Evolutionary conservation across 345 rosid genomes (phyloP), one percentile per base, ranked within the genome.

Genomic region (Murraya koenigii): DNA sequence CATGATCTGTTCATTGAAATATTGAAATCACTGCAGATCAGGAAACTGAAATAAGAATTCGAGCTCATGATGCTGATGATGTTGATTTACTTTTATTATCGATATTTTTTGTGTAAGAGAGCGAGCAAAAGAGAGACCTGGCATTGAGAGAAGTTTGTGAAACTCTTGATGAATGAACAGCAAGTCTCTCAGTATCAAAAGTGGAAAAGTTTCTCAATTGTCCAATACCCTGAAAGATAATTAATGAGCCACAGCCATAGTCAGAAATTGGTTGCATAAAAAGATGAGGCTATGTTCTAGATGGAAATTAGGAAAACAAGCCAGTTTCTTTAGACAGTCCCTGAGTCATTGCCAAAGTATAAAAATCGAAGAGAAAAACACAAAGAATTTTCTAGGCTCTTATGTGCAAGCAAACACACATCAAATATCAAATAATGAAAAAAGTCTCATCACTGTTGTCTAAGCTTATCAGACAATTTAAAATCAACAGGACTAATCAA

Each of bases 161-260:
- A 62, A 85, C 83, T 77, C 93, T 82, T 30, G 89, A 85, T 5
- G 93, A 90, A 79, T 85, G 91, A 81, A 84, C 78, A 22, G 84
- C 84, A 75, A 88, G 93, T 71, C 85, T 85, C 72, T 88, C 93
- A 4, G 87, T 62, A 72, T 90, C 89, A 82, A 77, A 81, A 68
- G 82, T 59, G 49, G 86, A 76, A 77, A 81, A 72, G 69, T 71
- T 86, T 81, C 88, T 88, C 6, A 68, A 61, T 80, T 82, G 87
- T 19, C 88, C 84, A 55, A 79, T 81, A 30, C 86, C 89, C 93
- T 90, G 83, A 78, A 78, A 79, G 30, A 78, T 47, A 77, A 73
- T 70, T 44, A 79, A 56, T 3, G 59, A 73, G 62, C 67, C 75
- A 38, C 7, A 41, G 38, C 64, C 70, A 49, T 59, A 72, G 74